Conservation (phyloP, 2,329 filamentous ascomycete species). For the Bipolaris zeicola region DNA sequence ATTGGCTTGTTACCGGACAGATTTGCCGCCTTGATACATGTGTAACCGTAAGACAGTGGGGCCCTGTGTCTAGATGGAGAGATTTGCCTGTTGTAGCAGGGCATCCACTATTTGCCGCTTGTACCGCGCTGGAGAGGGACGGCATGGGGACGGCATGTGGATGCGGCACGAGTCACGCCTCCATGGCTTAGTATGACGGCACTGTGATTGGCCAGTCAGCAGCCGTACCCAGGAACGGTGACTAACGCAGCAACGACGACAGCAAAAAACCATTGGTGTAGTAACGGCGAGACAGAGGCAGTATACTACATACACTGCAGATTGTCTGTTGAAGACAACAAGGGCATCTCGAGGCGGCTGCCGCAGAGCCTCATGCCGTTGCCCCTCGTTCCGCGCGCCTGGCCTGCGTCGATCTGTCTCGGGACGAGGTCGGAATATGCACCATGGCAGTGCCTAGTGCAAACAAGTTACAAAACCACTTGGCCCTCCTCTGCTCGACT, state of each 20-base stretch:
- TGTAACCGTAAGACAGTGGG: neutral
- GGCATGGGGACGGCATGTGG: conserved; percentile 23
- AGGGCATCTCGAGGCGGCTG: conserved; percentile 4
- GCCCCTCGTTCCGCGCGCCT: conserved; percentile 19
- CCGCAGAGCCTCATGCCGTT: conserved; percentile 24
- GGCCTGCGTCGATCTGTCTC: conserved; percentile 24
- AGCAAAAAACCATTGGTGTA: neutral
- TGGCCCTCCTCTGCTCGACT: neutral
- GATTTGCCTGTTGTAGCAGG: conserved; percentile 3
- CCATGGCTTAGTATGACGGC: conserved; percentile 16
- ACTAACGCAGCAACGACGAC: neutral
- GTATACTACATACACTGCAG: too few species aligned
- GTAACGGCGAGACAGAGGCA: neutral
- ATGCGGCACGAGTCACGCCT: conserved; percentile 14
- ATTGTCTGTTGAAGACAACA: neutral
- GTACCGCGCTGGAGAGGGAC: conserved; percentile 14
- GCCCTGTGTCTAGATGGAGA: neutral
- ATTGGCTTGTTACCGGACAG: conserved; percentile 4
- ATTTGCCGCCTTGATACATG: neutral
- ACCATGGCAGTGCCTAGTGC: conserved; percentile 8
- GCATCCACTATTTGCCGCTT: conserved; percentile 9
- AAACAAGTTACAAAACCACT: conserved; percentile 14
- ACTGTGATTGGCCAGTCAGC: conserved; percentile 7
- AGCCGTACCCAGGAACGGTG: neutral
- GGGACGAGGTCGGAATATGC: conserved; percentile 20